Evolutionary conservation across 768 basidiomycete species (phyloP).

Genomic region (Suillus hirtellus): DNA sequence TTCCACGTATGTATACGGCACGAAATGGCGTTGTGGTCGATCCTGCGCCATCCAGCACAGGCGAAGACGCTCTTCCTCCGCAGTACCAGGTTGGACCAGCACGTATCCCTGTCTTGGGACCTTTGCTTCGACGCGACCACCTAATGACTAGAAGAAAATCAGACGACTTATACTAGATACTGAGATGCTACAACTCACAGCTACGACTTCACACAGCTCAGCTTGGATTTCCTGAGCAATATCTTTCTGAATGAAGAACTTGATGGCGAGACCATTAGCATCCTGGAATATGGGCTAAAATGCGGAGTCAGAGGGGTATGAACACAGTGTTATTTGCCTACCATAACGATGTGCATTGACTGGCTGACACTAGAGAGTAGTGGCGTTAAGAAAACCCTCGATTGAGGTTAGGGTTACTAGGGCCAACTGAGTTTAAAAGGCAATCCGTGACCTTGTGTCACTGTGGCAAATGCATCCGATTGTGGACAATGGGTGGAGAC

Average conservation of each 20-base stretch:
- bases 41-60: slow-evolving; percentile 70
- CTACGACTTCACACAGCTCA: slow-evolving; percentile 72
- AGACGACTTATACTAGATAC: slow-evolving; percentile 5
- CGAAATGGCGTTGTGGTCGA: slow-evolving; percentile 74
- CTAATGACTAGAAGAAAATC: slow-evolving; percentile 52
- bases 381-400: slow-evolving; percentile 26
- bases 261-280: slow-evolving; percentile 62
- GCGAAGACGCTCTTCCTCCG: slow-evolving; percentile 74
- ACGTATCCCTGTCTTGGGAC: slow-evolving; percentile 78
- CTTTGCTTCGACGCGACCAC: slow-evolving; percentile 76
- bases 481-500: not conserved
- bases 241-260: slow-evolving; percentile 86
- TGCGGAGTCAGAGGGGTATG: not conserved
- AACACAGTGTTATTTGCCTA: not conserved
- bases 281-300: slow-evolving; percentile 74
- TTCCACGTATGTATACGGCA: slow-evolving; percentile 80
- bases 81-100: slow-evolving; percentile 64
- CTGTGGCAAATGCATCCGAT: not conserved
- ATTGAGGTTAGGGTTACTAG: slow-evolving; percentile 35
- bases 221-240: slow-evolving; percentile 65
- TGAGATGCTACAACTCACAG: slow-evolving; percentile 40
- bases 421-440: slow-evolving; percentile 6
- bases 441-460: not conserved
- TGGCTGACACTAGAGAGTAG: slow-evolving; percentile 9
- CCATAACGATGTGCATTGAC: slow-evolving; percentile 11